Percentiles rank a stretch among this genome's conserved stretches.
These are phyloP conservation scores for Aspergillus eucalypticola DNA, from an alignment of 2,329 filamentous ascomycete species.

Conservation along the genomic window DNA sequence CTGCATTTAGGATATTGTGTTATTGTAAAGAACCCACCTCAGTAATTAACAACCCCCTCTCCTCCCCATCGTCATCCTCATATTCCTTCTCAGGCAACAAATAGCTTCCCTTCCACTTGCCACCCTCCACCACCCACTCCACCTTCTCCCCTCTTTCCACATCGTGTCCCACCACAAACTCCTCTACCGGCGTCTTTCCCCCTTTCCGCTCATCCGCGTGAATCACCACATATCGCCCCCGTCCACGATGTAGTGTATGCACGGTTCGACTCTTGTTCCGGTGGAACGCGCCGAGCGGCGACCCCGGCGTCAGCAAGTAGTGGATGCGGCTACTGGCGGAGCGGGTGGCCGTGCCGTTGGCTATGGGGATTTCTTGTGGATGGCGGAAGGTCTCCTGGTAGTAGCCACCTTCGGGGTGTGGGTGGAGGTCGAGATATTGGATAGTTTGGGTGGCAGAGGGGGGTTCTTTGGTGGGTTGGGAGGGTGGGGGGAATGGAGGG, in stretches of 20 bases:
- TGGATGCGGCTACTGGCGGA: conserved; percentile 63
- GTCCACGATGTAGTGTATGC: conserved; percentile 65
- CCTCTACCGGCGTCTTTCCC: conserved; percentile 57
- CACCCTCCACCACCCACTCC: conserved; percentile 70
- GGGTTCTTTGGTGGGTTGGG: conserved; percentile 28
- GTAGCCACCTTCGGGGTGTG: conserved; percentile 66
- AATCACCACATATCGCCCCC: conserved; percentile 65
- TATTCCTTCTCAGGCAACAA: conserved; percentile 49
- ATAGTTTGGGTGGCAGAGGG: conserved; percentile 41
- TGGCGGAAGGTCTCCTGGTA: conserved; percentile 63
- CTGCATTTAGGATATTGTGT: not conserved
- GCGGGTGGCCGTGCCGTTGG: conserved; percentile 42
- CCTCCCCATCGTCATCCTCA: conserved; percentile 28
- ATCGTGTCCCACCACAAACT: conserved; percentile 63
- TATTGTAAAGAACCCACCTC: conserved; percentile 46
- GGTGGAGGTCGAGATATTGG: conserved; percentile 49
- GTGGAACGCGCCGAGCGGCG: conserved; percentile 63
- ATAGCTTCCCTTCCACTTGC: conserved; percentile 66
- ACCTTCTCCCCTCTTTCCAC: conserved; percentile 60
- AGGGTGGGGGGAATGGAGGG: conserved; percentile 19
- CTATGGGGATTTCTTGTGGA: conserved; percentile 55
- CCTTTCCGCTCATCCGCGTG: conserved; percentile 48
- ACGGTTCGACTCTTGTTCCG: conserved; percentile 63
- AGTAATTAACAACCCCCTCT: conserved; percentile 61
- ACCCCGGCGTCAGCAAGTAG: conserved; percentile 62